Base-by-base conservation (phyloP, 1,284 basidiomycete species). In the Bondarzewia mesenterica region DNA sequence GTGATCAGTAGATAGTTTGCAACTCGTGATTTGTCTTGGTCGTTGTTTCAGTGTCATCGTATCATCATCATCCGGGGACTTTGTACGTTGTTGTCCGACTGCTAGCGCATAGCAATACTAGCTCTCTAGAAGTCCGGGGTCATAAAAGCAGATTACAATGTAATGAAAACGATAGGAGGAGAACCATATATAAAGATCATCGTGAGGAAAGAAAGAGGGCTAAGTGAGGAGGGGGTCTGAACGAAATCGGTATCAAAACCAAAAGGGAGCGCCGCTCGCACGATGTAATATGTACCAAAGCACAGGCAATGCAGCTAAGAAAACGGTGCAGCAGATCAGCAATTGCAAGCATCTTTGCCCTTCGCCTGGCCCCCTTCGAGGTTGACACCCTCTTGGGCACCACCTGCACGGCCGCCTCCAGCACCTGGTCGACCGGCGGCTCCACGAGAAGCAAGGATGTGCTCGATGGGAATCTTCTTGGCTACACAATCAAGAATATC, bases 391-490 rank as follows among this genome's bases (percentile, higher is more conserved):
- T 70, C 70, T 52, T 73, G 73, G 38, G 71, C 64, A 44, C 68
- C 69, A 50, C 73, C 77, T 4, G 73, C 64, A 46, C 82, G 78
- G 55, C 67, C 71, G 27, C 74, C 73, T n/a, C 73, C 66, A 50
- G 73, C 73, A 50, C 80, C 82, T 49, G 78, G 70, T 62, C 88
- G 76, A 53, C 80, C 73, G 49, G 74, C 63, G 53, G 72, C 69
- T 53, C 81, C 75, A 55, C 85, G 75, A 52, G 80, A 82, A 21
- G 90, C 85, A 55, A 94, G 72, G 53, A 93, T 90, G 58, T 91
- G 85, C 59, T 95, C 93, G 63, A 95, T 89, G 21, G 93, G 93
- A 60, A 96, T 95, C 70, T 93, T 93, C 78, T 93, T 94, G 68
- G 91, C 91, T 94, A 63, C 18, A 53, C 12, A 56, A 49, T 20